Evolutionary conservation across 345 rosid species (phyloP).

Genomic region (Pistacia atlantica): DNA sequence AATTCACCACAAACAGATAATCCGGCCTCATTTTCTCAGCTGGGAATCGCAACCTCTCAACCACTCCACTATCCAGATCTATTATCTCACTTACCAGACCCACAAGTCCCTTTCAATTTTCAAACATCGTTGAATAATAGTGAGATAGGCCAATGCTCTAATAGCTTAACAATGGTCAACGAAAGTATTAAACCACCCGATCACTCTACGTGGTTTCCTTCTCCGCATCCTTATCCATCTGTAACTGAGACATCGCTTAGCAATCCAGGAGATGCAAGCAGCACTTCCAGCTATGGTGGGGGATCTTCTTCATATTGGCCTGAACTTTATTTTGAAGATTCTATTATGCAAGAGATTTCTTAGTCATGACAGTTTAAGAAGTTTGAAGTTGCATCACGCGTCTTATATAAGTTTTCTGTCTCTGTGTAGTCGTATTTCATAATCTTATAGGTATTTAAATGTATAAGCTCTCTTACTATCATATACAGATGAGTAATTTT

Average conservation of each 20-base stretch:
- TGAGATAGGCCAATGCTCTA: slow-evolving; percentile 33
- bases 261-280: slow-evolving; percentile 48
- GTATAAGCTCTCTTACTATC: background rate
- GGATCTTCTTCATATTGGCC: slow-evolving; percentile 41
- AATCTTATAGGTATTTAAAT: background rate
- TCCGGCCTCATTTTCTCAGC: slow-evolving; percentile 25
- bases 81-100: slow-evolving; percentile 42
- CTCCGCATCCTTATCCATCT: slow-evolving; percentile 29
- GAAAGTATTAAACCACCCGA: slow-evolving; percentile 26
- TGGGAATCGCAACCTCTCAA: slow-evolving; percentile 39
- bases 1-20: slow-evolving; percentile 28
- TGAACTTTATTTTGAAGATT: slow-evolving; percentile 42
- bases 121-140: slow-evolving; percentile 43
- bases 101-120: slow-evolving; percentile 54
- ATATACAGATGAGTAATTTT: background rate
- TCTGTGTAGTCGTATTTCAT: background rate
- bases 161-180: slow-evolving; percentile 26
- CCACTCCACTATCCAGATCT: slow-evolving; percentile 48
- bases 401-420: background rate
- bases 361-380: slow-evolving; percentile 13
- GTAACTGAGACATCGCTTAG: slow-evolving; percentile 31
- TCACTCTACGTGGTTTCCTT: slow-evolving; percentile 34
- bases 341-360: slow-evolving; percentile 41
- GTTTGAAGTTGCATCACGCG: slow-evolving; percentile 22
- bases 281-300: slow-evolving; percentile 48